Conservation (phyloP, 805 yeast species). For the Kregervanrija fluxuum region DNA sequence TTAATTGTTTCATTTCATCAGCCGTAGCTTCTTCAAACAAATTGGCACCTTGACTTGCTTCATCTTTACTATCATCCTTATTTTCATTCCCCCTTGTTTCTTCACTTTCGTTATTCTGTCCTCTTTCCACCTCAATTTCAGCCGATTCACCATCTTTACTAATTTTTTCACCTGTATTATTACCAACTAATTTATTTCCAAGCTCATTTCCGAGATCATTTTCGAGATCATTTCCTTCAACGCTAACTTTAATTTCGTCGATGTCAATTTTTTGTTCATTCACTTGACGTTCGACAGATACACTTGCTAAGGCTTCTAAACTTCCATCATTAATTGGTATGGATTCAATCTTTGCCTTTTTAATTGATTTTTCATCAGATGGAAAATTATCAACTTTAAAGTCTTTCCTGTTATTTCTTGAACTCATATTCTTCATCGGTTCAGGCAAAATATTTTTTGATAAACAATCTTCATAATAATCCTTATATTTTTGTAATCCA, state of each 20-base stretch:
- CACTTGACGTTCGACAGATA: background rate
- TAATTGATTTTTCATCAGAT: constrained; percentile 13
- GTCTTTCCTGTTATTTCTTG: constrained; percentile 31
- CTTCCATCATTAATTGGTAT: background rate
- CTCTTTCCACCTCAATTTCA: constrained; percentile 5
- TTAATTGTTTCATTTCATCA: constrained; percentile 21
- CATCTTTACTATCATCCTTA: constrained; percentile 1
- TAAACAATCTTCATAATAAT: constrained; percentile 41
- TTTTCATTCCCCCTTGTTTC: constrained; percentile 1
- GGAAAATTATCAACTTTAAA: constrained; percentile 8
- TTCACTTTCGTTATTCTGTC: background rate
- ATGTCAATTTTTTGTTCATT: too few species aligned
- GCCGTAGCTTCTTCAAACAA: constrained; percentile 26
- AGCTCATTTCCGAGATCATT: too few species aligned
- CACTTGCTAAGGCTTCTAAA: background rate
- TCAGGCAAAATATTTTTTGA: constrained; percentile 36
- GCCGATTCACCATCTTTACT: background rate
- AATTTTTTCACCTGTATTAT: background rate
- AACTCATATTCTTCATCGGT: constrained; percentile 52
- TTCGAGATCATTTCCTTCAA: too few species aligned
- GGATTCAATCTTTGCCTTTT: constrained; percentile 9
- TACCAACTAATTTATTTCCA: background rate
- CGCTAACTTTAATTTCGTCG: too few species aligned
- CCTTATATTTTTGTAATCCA: constrained; percentile 52
- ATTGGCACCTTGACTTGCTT: constrained; percentile 16